Conservation (phyloP, 2,329 filamentous ascomycete genomes). For the Xylaria sp. region DNA sequence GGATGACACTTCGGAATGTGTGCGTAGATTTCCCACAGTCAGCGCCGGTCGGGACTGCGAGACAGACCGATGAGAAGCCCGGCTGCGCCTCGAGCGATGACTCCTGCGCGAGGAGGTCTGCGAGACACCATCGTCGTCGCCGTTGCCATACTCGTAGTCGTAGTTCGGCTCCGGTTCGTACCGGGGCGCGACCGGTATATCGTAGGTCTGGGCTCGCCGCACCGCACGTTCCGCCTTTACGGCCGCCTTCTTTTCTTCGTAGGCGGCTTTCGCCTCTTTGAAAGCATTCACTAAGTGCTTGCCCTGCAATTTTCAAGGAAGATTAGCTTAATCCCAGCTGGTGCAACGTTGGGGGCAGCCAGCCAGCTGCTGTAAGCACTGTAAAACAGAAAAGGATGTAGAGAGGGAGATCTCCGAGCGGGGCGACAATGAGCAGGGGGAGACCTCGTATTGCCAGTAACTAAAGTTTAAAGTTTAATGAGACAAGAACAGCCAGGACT, state of each 20-base stretch:
- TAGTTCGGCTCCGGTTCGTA: conserved; percentile 48
- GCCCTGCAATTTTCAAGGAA: conserved; percentile 65
- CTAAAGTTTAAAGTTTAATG: conserved; percentile 4
- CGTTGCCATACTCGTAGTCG: conserved; percentile 39
- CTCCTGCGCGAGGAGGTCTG: conserved; percentile 57
- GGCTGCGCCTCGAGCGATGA: conserved; percentile 53
- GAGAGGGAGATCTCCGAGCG: conserved; percentile 25
- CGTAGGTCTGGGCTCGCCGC: conserved; percentile 70
- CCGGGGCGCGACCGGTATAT: conserved; percentile 49
- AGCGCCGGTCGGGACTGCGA: conserved; percentile 55
- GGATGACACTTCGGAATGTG: conserved; percentile 63
- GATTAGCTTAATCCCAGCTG: conserved; percentile 20
- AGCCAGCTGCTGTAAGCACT: conserved; percentile 17
- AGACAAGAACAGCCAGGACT: conserved; percentile 35
- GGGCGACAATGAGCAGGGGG: conserved; percentile 28
- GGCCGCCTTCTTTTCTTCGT: conserved; percentile 86
- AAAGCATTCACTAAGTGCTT: conserved; percentile 91
- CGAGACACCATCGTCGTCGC: conserved; percentile 50
- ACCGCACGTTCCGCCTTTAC: conserved; percentile 72
- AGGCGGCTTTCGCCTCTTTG: conserved; percentile 89
- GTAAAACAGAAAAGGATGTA: background rate
- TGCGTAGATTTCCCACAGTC: conserved; percentile 64
- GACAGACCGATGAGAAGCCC: conserved; percentile 49
- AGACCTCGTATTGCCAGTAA: conserved; percentile 19
- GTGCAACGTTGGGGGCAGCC: conserved; percentile 20